These are phyloP conservation scores for Penicillium sp. DNA, from an alignment of 2,329 filamentous ascomycete genomes.

Conservation along the genomic window DNA sequence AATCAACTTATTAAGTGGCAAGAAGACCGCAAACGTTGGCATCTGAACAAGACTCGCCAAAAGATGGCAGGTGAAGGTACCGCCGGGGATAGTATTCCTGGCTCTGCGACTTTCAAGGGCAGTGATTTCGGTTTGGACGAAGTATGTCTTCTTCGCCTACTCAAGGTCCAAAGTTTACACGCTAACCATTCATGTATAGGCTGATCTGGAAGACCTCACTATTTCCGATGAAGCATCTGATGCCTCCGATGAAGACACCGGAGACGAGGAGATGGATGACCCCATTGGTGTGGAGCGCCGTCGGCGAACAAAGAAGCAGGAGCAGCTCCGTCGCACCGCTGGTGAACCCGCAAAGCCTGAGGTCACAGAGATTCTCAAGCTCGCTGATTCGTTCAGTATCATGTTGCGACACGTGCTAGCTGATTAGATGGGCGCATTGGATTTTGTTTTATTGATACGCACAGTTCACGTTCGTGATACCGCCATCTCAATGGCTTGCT, in stretches of 20 bases:
- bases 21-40: constrained; percentile 94
- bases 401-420: constrained; percentile 83
- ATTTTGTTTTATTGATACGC: background rate
- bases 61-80: constrained; percentile 92
- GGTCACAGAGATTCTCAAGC: constrained; percentile 74
- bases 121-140: constrained; percentile 88
- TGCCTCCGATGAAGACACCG: constrained; percentile 64
- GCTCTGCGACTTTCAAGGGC: constrained; percentile 63
- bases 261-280: constrained; percentile 71
- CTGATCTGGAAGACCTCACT: constrained; percentile 79
- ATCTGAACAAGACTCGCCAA: constrained; percentile 93
- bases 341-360: constrained; percentile 81
- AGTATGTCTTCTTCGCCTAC: constrained; percentile 44
- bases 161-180: background rate
- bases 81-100: constrained; percentile 51
- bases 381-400: constrained; percentile 74
- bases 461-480: background rate
- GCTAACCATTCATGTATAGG: constrained; percentile 37
- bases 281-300: constrained; percentile 85
- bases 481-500: constrained; percentile 4
- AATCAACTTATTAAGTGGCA: constrained; percentile 89
- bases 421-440: constrained; percentile 49
- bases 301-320: constrained; percentile 72
- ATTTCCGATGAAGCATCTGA: constrained; percentile 72
- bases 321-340: constrained; percentile 73